These are phyloP conservation scores for Pestalotiopsis fici DNA, from an alignment of 2,329 filamentous ascomycete species.

Conservation along the genomic window DNA sequence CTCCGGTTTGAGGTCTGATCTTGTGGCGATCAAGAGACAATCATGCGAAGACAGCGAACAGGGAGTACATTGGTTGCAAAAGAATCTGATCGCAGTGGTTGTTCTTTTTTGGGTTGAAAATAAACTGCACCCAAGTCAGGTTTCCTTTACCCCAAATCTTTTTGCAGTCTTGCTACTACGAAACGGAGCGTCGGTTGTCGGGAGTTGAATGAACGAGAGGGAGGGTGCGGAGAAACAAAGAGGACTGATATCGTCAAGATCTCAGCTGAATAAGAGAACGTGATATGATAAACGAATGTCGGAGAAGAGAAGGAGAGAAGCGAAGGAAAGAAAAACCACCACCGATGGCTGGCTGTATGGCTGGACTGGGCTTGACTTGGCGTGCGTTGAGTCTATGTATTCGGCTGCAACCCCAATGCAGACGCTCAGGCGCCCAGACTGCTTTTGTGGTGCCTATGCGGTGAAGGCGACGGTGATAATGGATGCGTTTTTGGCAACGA, in stretches of 20 bases:
- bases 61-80: slow-evolving; percentile 14
- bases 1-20: slow-evolving; percentile 24
- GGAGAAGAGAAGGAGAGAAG: neutral
- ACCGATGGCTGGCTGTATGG: neutral
- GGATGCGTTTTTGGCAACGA: neutral
- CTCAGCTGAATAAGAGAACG: neutral
- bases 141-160: neutral
- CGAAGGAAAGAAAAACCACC: too few species aligned
- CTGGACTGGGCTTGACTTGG: neutral
- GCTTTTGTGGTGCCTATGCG: neutral
- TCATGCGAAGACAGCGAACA: slow-evolving; percentile 27
- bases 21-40: slow-evolving; percentile 35
- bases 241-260: slow-evolving; percentile 8
- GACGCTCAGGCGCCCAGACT: slow-evolving; percentile 4
- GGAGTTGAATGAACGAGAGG: neutral
- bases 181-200: neutral
- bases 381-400: neutral
- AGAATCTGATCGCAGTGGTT: neutral
- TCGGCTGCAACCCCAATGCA: slow-evolving; percentile 1
- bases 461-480: neutral
- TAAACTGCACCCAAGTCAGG: neutral
- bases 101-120: slow-evolving; percentile 5
- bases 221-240: neutral
- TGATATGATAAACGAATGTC: slow-evolving; percentile 2
- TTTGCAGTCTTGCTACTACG: neutral